phyloP scores from a whole-genome alignment of 768 basidiomycete species.

The Russula earlei region DNA sequence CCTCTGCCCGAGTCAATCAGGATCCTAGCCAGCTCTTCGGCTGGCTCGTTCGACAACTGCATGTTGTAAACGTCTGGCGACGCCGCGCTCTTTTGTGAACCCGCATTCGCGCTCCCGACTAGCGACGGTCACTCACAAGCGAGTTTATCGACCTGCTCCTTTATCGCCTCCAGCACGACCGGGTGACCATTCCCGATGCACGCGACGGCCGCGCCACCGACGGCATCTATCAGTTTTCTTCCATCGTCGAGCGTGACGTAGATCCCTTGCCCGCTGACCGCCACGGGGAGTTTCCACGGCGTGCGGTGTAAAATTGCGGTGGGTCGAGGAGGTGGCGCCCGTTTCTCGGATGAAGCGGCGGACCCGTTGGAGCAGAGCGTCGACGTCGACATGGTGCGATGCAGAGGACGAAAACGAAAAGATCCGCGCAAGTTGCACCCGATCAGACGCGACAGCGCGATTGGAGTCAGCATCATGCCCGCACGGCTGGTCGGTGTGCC shows the following conservation, averaged over 20 bases:
- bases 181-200: constrained; percentile 72
- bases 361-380: neutral
- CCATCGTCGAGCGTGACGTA: constrained; percentile 70
- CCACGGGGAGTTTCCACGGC: constrained; percentile 66
- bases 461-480: neutral
- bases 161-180: constrained; percentile 60
- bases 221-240: constrained; percentile 59
- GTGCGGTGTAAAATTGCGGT: constrained; percentile 37
- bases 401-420: neutral
- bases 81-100: neutral
- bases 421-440: neutral
- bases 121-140: constrained; percentile 44
- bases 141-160: constrained; percentile 70
- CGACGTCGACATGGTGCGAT: neutral
- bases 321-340: neutral
- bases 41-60: constrained; percentile 73
- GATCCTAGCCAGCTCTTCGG: constrained; percentile 65
- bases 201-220: constrained; percentile 79
- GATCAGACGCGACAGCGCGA: neutral
- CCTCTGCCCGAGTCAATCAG: constrained; percentile 60
- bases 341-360: neutral
- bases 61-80: constrained; percentile 73
- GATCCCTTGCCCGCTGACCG: constrained; percentile 53
- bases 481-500: too few species aligned
- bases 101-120: neutral